These are phyloP conservation scores for Pholiota molesta DNA, from an alignment of 768 basidiomycete genomes.

Conservation along the genomic window DNA sequence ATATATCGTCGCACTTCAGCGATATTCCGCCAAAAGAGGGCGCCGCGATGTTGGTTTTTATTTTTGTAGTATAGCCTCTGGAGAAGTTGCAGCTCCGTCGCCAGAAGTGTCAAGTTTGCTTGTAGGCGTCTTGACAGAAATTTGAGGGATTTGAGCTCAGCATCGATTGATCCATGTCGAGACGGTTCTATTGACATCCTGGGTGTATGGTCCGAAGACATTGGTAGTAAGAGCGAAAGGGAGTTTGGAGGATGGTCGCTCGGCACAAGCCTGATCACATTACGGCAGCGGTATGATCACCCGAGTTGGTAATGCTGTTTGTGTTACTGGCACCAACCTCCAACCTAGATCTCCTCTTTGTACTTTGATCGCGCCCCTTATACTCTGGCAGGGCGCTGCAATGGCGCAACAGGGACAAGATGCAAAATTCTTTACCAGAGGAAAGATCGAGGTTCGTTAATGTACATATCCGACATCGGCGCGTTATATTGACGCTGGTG, in stretches of 20 bases:
- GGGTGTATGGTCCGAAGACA: conserved; percentile 18
- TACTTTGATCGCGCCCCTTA: not conserved
- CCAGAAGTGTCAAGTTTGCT: conserved; percentile 40
- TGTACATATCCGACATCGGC: not conserved
- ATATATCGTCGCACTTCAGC: conserved; percentile 61
- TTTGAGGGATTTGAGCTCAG: conserved; percentile 65
- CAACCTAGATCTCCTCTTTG: not conserved
- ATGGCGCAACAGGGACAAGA: conserved; percentile 76
- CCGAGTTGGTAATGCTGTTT: conserved; percentile 9
- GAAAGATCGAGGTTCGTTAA: conserved; percentile 82
- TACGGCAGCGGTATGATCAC: conserved; percentile 5
- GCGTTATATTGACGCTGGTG: conserved; percentile 2
- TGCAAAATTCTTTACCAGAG: conserved; percentile 90
- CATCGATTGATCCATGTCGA: conserved; percentile 48
- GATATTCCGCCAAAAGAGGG: conserved; percentile 73
- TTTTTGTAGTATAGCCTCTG: conserved; percentile 77
- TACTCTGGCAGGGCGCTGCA: not conserved
- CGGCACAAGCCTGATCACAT: conserved; percentile 2
- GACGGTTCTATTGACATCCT: conserved; percentile 30
- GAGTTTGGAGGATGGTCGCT: not conserved
- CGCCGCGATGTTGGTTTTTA: conserved; percentile 74
- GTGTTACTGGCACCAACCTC: not conserved
- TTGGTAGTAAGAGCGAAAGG: conserved; percentile 7
- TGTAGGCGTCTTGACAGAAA: conserved; percentile 54
- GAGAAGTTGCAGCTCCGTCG: conserved; percentile 60